These are phyloP conservation scores for Verticillium isaacii DNA, from an alignment of 2,329 filamentous ascomycete species.

Conservation along the genomic window DNA sequence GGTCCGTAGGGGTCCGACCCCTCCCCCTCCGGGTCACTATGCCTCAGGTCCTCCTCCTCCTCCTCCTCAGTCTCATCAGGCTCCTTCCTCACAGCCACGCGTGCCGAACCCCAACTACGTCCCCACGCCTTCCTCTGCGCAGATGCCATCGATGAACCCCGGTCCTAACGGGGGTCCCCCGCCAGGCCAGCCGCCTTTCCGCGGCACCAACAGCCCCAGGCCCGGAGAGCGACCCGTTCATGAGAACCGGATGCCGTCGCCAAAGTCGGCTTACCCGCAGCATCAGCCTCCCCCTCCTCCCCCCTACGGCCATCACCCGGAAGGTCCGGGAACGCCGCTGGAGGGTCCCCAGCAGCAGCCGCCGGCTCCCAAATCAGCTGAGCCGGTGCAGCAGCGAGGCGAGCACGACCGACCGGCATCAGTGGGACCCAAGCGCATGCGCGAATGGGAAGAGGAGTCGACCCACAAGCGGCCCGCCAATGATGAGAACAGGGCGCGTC, in stretches of 20 bases:
- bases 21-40: slow-evolving; percentile 47
- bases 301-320: slow-evolving; percentile 67
- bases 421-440: slow-evolving; percentile 74
- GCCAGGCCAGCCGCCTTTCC: slow-evolving; percentile 65
- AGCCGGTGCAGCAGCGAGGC: slow-evolving; percentile 57
- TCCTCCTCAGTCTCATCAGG: slow-evolving; percentile 33
- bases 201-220: slow-evolving; percentile 68
- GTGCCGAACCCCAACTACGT: slow-evolving; percentile 56
- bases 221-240: slow-evolving; percentile 77
- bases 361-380: slow-evolving; percentile 50
- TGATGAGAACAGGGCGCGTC: slow-evolving; percentile 79
- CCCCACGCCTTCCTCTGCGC: slow-evolving; percentile 44
- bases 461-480: slow-evolving; percentile 79
- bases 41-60: slow-evolving; percentile 46
- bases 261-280: slow-evolving; percentile 78
- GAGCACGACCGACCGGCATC: slow-evolving; percentile 73
- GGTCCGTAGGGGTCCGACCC: slow-evolving; percentile 48
- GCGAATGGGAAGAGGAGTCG: slow-evolving; percentile 88
- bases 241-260: slow-evolving; percentile 86
- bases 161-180: slow-evolving; percentile 37
- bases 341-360: slow-evolving; percentile 63
- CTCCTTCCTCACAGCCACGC: slow-evolving; percentile 39
- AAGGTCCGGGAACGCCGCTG: slow-evolving; percentile 53
- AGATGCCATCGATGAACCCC: slow-evolving; percentile 30
- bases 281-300: slow-evolving; percentile 50